Evolutionary conservation across 805 yeast species (phyloP).

Genomic region (Clavispora carvajalis): DNA sequence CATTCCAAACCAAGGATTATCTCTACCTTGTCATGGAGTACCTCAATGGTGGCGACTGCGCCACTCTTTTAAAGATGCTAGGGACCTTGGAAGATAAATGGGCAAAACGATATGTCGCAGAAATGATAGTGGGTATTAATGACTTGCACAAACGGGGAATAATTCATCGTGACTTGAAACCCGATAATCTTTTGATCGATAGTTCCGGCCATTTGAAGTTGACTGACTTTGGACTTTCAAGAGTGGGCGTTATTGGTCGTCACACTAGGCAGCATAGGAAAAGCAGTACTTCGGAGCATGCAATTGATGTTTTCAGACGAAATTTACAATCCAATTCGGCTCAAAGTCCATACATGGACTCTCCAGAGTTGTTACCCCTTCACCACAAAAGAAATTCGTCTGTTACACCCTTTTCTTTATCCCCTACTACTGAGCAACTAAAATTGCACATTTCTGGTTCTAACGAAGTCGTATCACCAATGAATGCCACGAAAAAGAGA

Average conservation of each 20-base stretch:
- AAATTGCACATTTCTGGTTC: slow-evolving; percentile 10
- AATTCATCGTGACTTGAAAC: slow-evolving; percentile 92
- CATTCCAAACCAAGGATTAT: slow-evolving; percentile 85
- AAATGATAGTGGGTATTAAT: slow-evolving; percentile 83
- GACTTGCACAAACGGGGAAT: slow-evolving; percentile 86
- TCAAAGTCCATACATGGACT: slow-evolving; percentile 24
- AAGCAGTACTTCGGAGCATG: slow-evolving; percentile 39
- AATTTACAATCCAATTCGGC: slow-evolving; percentile 13
- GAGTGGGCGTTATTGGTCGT: slow-evolving; percentile 83
- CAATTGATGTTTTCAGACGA: slow-evolving; percentile 35
- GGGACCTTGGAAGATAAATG: slow-evolving; percentile 83
- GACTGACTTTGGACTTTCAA: slow-evolving; percentile 91
- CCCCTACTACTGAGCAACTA: slow-evolving; percentile 32
- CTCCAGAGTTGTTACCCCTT: slow-evolving; percentile 12
- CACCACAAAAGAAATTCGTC: slow-evolving; percentile 34
- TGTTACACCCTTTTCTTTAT: slow-evolving; percentile 41
- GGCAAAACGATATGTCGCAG: slow-evolving; percentile 83
- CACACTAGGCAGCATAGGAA: slow-evolving; percentile 47
- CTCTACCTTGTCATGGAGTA: slow-evolving; percentile 95
- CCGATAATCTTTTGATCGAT: slow-evolving; percentile 88
- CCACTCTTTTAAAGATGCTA: slow-evolving; percentile 74
- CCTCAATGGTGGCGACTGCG: slow-evolving; percentile 92
- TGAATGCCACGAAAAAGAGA: slow-evolving; percentile 10
- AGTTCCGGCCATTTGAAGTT: slow-evolving; percentile 82
- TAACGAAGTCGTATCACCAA: slow-evolving; percentile 8